These are phyloP conservation scores for Cyberlindnera nakhonratchasimensis DNA, from an alignment of 805 yeast genomes.

Conservation along the genomic window DNA sequence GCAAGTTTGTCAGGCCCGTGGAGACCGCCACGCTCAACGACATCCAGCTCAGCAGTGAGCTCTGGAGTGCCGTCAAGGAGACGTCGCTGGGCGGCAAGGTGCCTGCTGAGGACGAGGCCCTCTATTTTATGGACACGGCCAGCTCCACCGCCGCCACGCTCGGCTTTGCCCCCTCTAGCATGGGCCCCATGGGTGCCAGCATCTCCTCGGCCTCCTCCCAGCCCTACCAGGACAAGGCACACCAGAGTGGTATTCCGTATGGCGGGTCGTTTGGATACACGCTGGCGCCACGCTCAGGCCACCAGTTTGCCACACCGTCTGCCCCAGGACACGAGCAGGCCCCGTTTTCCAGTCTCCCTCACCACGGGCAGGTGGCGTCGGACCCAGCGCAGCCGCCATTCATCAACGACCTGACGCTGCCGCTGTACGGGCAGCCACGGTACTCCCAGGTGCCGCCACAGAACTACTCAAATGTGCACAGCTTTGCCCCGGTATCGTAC, in stretches of 20 bases:
- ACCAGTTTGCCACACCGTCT: neutral
- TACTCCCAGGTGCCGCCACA: too few relatives aligned
- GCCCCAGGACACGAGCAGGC: too few relatives aligned
- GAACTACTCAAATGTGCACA: too few relatives aligned
- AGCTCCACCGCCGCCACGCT: constrained; percentile 21
- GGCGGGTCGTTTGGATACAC: neutral
- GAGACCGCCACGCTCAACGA: constrained; percentile 48
- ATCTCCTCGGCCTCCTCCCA: too few relatives aligned
- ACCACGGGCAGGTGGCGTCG: too few relatives aligned
- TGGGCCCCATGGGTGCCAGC: too few relatives aligned
- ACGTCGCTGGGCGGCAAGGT: constrained; percentile 55
- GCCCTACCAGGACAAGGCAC: neutral
- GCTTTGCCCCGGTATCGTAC: too few relatives aligned
- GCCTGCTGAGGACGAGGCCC: constrained; percentile 47
- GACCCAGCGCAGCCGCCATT: too few relatives aligned
- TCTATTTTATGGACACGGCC: constrained; percentile 41
- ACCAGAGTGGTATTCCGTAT: neutral
- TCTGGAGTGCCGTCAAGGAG: constrained; percentile 56
- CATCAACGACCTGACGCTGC: too few relatives aligned
- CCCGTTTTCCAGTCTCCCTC: too few relatives aligned
- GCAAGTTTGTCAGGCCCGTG: constrained; percentile 55
- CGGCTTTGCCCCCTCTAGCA: constrained; percentile 19
- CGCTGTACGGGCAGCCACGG: too few relatives aligned
- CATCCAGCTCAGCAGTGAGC: constrained; percentile 41
- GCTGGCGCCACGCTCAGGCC: neutral